Base-by-base conservation (phyloP, 192 early-diverging fungal species). In the Entrophospora sp. region DNA sequence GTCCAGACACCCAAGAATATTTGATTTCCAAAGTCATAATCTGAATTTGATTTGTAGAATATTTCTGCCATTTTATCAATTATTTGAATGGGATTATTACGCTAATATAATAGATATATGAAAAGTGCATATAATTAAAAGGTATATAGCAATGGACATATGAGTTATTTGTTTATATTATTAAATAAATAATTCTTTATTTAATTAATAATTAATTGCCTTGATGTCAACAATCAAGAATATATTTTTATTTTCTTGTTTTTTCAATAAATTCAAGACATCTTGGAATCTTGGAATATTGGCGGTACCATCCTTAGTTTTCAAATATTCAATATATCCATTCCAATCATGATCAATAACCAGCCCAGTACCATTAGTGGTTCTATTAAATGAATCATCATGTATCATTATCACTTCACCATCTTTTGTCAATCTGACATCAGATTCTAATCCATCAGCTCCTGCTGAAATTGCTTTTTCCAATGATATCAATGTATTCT, bases 161-260 rank as follows among this genome's bases (percentile, higher is more conserved):
- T 6, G 5, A 24, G 30, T 43, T 4, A 24, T 9, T 12, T 36
- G 16, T 27, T 25, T 30, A 9, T 28, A 32, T n/a, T 36, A 38
- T 20, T 20, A 35, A 53, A 52, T 36, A 48, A 35, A 65, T 16
- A 51, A 65, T 32, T 8, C 32, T 53, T 3, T 25, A 28, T 7
- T 10, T 31, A 59, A 35, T 24, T 12, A n/a, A 5, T 28, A 14
- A 49, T 14, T 24, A 16, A 35, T 35, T 65, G 75, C 76, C 73
- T 79, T 79, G 27, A 79, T 76, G 58, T 79, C 77, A 52, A 79
- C 22, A 48, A 79, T 64, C 28, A 79, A 59, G 25, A 63, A 76
- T 6, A 76, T 28, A 48, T 71, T 38, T n/a, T 72, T 52, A n/a
- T 68, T 60, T 27, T 77, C 69, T 32, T 72, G 40, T 12, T 44